phyloP scores from a whole-genome alignment of 2,329 filamentous ascomycete species.

The Arthrobotrys sphaeroides region DNA sequence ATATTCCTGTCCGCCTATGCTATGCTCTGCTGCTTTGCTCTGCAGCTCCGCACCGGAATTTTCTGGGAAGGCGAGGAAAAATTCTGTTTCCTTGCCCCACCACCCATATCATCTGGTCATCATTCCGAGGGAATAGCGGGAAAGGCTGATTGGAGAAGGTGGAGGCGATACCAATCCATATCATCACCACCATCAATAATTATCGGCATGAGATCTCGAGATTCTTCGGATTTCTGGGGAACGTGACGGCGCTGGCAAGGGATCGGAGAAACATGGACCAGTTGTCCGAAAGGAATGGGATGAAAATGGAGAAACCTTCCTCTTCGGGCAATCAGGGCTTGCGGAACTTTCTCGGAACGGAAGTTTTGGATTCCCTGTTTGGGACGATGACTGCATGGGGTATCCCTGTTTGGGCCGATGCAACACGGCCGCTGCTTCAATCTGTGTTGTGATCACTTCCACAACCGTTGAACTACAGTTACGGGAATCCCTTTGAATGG shows the following conservation, averaged over 20 bases:
- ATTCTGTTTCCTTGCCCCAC: constrained; percentile 1
- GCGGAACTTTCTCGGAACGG: background rate
- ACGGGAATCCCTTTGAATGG: too few relatives aligned
- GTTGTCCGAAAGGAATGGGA: background rate
- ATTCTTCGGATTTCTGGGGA: background rate
- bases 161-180: background rate
- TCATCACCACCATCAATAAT: background rate
- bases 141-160: background rate
- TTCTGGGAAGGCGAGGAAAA: background rate
- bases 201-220: background rate
- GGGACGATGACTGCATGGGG: background rate
- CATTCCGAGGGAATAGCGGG: background rate
- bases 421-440: background rate
- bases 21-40: too few relatives aligned
- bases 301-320: background rate
- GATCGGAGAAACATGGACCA: too few relatives aligned
- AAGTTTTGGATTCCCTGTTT: background rate
- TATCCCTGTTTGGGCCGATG: background rate
- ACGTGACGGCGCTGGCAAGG: too few relatives aligned
- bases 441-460: background rate
- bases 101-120: background rate
- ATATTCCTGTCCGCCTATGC: too few relatives aligned
- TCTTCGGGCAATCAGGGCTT: background rate
- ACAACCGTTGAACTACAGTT: background rate
- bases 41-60: constrained; percentile 8